Evolutionary conservation across 345 rosid genomes (phyloP).

Genomic region (Populus alba): DNA sequence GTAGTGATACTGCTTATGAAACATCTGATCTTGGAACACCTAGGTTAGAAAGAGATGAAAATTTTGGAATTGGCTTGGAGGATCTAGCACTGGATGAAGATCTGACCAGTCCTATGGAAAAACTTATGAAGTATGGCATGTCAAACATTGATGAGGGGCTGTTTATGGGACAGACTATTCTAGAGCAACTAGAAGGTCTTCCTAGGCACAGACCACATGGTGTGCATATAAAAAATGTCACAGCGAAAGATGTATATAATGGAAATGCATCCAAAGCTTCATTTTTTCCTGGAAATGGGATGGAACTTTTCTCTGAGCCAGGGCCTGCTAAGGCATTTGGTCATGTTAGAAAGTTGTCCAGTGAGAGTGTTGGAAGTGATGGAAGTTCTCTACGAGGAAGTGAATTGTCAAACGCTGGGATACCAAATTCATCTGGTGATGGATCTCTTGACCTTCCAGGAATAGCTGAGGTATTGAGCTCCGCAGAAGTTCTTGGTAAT

Average conservation of each 20-base stretch:
- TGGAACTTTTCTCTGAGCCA: conserved; percentile 59
- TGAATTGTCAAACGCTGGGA: conserved; percentile 59
- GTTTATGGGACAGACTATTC: conserved; percentile 86
- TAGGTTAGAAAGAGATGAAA: conserved; percentile 57
- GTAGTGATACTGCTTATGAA: conserved; percentile 93
- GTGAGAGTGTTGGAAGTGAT: conserved; percentile 72
- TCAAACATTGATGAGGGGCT: conserved; percentile 95
- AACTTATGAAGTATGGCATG: conserved; percentile 78
- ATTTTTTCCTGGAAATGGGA: conserved; percentile 47
- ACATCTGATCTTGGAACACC: conserved; percentile 91
- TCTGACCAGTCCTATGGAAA: conserved; percentile 77
- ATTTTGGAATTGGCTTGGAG: conserved; percentile 65
- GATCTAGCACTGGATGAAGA: conserved; percentile 75
- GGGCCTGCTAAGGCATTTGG: conserved; percentile 47
- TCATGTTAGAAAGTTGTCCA: conserved; percentile 66
- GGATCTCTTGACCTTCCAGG: conserved; percentile 54
- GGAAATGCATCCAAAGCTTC: conserved; percentile 55
- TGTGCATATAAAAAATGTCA: conserved; percentile 45
- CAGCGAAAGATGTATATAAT: conserved; percentile 45
- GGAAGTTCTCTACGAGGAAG: conserved; percentile 62
- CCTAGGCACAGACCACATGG: conserved; percentile 60
- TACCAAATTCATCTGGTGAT: conserved; percentile 56
- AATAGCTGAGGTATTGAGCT: conserved; percentile 45
- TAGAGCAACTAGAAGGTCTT: conserved; percentile 87
- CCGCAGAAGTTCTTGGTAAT: conserved; percentile 40